Base-by-base conservation (phyloP, 2,329 filamentous ascomycete species). In the Verticillium tricorpus region DNA sequence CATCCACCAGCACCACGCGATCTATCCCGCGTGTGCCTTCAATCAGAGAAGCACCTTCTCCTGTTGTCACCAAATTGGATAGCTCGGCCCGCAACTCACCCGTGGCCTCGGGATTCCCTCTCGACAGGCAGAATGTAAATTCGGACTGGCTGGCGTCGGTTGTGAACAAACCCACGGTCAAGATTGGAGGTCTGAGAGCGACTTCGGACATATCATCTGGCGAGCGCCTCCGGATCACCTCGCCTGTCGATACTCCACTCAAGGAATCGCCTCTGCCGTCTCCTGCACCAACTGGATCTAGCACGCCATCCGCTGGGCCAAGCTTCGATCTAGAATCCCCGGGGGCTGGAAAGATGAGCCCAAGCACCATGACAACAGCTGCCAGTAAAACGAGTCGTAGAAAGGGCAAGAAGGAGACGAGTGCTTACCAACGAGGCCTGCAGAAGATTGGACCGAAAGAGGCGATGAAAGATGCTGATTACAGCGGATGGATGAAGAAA, bases 401-500 rank as follows among this genome's bases (percentile, higher is more conserved):
- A 83, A 93, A 94, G 76, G 86, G 88, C 59, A 99, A 99, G 79
- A 96, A 98, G 73, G 89, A 92, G 62, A 99, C 95, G 0, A 97
- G 93, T 70, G 95, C 95, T 1, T 99, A 98, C 75, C 91, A 89
- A 19, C 89, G 91, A 34, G 95, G 95, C 0, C 78, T 98, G 50
- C 85, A 91, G 68, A 93, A 93, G 75, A 90, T 94, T 63, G 79
- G 85, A 0, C 95, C 95, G 0, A 82, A 87, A 61, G 92, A 97
- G 72, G 93, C 94, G 64, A 95, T 97, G 76, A 80, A 87, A 64
- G 88, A 87, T 64, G 94, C 92, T 61, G 94, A 99, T 71, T 98
- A 97, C 74, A 94, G 89, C 70, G 95, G 95, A 1, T 99, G 95
- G 95, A 99, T 99, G 95, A 98, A 95, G 82, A 99, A 99, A 83